Evolutionary conservation across 176 grass and related monocot genomes (phyloP), one percentile per base, ranked within the genome.

Genomic region (Typha latifolia): DNA sequence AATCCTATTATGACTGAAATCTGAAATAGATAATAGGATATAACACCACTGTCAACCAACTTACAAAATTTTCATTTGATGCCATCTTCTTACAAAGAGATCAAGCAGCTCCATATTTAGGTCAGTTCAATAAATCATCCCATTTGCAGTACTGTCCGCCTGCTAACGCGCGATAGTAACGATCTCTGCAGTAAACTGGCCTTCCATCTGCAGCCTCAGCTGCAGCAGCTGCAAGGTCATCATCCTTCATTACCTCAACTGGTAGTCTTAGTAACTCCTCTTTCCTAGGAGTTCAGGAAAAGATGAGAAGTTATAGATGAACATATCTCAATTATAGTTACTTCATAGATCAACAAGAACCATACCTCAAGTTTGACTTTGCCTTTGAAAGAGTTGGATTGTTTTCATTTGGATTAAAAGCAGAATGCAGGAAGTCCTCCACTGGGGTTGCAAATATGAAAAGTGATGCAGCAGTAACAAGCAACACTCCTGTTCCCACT

Each of bases 121-220:
- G 37, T 83, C 74, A 97, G 67, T 97, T 80, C 34, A 97, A 75
- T 72, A 92, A 77, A 70, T 97, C 88, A 32, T 97, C 88, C 83
- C 88, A 97, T 71, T 84, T 92, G 75, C 93, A 97, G 77, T 97
- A 97, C 69, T 97, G 93, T 4, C 93, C 93, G 7, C 93, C 88
- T 14, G 93, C 88, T 49, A 97, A 78, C 24, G 88, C 88, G 27
- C 93, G 75, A 67, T 97, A 92, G 69, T 86, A 97, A 4, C 93
- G 85, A 63, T 97, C 93, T 75, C 88, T 78, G 71, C 93, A 97
- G 74, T 97, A 96, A 49, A 96, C 93, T 7, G 93, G 93, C 69
- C 88, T 87, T 12, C 93, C 88, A 56, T 89, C 88, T 13, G 93
- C 93, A 0, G 88, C 93, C 69, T 91, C 59, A 0, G 93, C 93